These are phyloP conservation scores for Neophaeococcomyces mojaviensis DNA, from an alignment of 2,329 filamentous ascomycete species.

Conservation along the genomic window DNA sequence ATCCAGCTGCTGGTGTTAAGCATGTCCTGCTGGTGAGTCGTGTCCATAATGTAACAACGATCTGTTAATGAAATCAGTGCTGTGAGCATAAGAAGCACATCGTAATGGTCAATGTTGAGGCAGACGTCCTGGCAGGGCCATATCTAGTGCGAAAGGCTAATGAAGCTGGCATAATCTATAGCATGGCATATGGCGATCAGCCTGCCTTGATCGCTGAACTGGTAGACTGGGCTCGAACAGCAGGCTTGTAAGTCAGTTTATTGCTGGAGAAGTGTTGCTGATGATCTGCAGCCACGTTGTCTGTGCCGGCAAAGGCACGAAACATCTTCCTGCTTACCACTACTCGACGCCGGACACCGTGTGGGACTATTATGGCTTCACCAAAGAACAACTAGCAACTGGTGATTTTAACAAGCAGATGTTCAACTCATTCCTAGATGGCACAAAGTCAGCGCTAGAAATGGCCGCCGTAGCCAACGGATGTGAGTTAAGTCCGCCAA, in stretches of 20 bases:
- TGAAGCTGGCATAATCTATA: constrained; percentile 42
- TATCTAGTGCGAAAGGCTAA: constrained; percentile 35
- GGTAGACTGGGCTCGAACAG: constrained; percentile 39
- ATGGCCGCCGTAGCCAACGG: constrained; percentile 44
- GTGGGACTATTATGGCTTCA: constrained; percentile 42
- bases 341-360: constrained; percentile 41
- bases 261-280: too few species aligned
- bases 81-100: constrained; percentile 44
- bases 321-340: constrained; percentile 40
- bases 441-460: constrained; percentile 42
- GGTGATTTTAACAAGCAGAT: constrained; percentile 43
- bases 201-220: constrained; percentile 39
- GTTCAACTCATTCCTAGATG: constrained; percentile 44
- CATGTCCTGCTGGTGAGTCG: constrained; percentile 30
- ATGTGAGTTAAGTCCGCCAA: constrained; percentile 36
- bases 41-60: too few species aligned
- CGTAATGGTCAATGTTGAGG: constrained; percentile 43
- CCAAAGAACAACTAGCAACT: constrained; percentile 35
- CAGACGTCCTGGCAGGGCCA: constrained; percentile 38
- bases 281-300: constrained; percentile 28
- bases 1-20: constrained; percentile 36
- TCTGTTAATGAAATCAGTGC: constrained; percentile 20
- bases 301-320: constrained; percentile 41
- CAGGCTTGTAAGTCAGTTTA: constrained; percentile 28
- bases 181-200: constrained; percentile 42